Base-by-base conservation (phyloP, 495 filamentous ascomycete species). In the Glarea lozoyensis region DNA sequence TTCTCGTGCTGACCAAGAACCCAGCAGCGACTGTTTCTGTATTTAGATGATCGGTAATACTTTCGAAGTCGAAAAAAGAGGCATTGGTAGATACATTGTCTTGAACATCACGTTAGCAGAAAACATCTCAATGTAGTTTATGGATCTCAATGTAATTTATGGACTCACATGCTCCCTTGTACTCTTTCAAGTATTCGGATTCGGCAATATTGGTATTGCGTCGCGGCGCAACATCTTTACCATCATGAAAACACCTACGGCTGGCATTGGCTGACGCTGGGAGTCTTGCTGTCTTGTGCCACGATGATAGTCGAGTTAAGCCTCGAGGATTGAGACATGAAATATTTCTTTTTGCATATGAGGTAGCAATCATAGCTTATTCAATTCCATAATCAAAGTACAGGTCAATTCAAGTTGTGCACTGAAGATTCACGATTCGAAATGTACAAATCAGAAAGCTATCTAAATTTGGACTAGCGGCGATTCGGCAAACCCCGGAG, bases 101-200 rank as follows among this genome's bases (percentile, higher is more conserved):
- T 54, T 33, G 9, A 45, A 21, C 19, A 3, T n/a, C 24, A 39
- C 32, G 40, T 33, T 22, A 33, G 37, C 18, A 3, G 27, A 17
- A 27, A 25, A 10, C n/a, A n/a, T 15, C 6, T 11, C 30, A 10
- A 19, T 34, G 42, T 11, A 10, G 13, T 15, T 1, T 30, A 10
- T 15, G 13, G 40, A n/a, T 15, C 6, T 11, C 30, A 10, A 19
- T 34, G 42, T 11, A 10, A 17, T 15, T 1, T 30, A 10, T 15
- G 13, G 40, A n/a, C 66, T 24, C 58, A 78, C 73, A 60, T 11
- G 70, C 63, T 22, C 57, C 55, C 45, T 72, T 74, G 41, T 67
- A 78, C n/a, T 62, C 57, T 20, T 70, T 61, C 30, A 44, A 55
- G 19, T 32, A 40, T 17, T 11, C 23, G 4, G 13, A 10, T 15